phyloP scores from a whole-genome alignment of 2,329 filamentous ascomycete genomes.

The Neodidymelliopsis sp. region DNA sequence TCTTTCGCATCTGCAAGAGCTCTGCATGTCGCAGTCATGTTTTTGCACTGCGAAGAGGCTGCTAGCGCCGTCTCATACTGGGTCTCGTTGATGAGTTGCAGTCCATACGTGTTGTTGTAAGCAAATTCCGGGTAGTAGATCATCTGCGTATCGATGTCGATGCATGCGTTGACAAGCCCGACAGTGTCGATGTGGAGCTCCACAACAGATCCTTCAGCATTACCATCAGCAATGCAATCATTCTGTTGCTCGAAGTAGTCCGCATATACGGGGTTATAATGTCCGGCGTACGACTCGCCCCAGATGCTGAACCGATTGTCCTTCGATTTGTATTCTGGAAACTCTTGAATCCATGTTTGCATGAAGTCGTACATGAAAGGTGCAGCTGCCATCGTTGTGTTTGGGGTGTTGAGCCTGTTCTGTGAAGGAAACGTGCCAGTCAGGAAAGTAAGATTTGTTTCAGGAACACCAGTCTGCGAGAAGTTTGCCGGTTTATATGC shows the following conservation, averaged over 20 bases:
- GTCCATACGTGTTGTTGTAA: constrained; percentile 64
- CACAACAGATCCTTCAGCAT: constrained; percentile 40
- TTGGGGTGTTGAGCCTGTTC: constrained; percentile 7
- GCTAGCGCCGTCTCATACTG: neutral
- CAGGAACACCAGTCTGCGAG: constrained; percentile 16
- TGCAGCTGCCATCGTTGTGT: constrained; percentile 24
- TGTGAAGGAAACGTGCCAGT: constrained; percentile 19
- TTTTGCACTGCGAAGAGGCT: constrained; percentile 2
- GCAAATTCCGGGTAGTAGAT: constrained; percentile 57
- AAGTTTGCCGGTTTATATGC: constrained; percentile 3
- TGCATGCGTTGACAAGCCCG: constrained; percentile 51
- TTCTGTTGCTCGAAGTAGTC: constrained; percentile 63
- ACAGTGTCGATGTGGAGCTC: constrained; percentile 55
- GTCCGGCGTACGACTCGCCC: constrained; percentile 58
- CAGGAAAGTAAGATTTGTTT: constrained; percentile 16
- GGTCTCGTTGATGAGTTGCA: constrained; percentile 55
- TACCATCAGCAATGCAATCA: constrained; percentile 50
- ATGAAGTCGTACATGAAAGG: constrained; percentile 24
- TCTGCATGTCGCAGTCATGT: constrained; percentile 30
- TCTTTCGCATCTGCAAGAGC: neutral
- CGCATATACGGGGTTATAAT: constrained; percentile 62
- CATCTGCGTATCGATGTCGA: constrained; percentile 56
- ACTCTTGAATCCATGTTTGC: constrained; percentile 27
- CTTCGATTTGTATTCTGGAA: constrained; percentile 25
- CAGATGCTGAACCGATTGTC: constrained; percentile 31